Evolutionary conservation across 352 stramenopile genomes (phyloP).

Genomic region (Aphanomyces astaci): DNA sequence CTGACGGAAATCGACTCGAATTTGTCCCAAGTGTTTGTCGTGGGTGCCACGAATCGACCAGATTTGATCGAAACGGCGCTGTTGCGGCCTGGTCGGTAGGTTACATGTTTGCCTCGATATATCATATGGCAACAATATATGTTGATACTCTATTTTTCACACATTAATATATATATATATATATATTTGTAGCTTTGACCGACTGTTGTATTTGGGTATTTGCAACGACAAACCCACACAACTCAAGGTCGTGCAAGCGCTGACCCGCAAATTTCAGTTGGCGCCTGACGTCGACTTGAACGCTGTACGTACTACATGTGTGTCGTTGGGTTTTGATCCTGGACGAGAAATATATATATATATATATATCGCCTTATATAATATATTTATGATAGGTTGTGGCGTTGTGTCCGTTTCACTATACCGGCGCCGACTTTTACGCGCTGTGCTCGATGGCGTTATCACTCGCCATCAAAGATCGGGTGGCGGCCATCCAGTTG

Average conservation of each 20-base stretch:
- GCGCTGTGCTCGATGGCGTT: conserved; percentile 70
- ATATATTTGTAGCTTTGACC: conserved; percentile 52
- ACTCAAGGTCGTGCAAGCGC: conserved; percentile 73
- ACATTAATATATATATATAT: too few species aligned
- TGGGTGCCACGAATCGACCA: conserved; percentile 94
- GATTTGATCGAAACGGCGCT: conserved; percentile 94
- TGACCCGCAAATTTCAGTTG: conserved; percentile 73
- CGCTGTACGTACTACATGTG: conserved; percentile 8
- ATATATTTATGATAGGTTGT: conserved; percentile 32
- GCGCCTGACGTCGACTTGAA: conserved; percentile 50
- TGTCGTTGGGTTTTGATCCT: too few species aligned
- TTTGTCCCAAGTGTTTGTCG: conserved; percentile 87
- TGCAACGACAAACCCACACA: conserved; percentile 63
- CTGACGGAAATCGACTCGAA: conserved; percentile 90
- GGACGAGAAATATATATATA: too few species aligned
- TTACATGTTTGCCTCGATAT: background rate
- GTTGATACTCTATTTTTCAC: too few species aligned
- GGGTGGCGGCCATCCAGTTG: conserved; percentile 49
- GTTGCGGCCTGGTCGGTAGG: conserved; percentile 84
- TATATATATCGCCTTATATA: background rate
- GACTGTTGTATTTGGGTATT: conserved; percentile 76
- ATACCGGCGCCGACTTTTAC: conserved; percentile 81
- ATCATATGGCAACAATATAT: background rate
- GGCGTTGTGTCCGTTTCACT: conserved; percentile 53
- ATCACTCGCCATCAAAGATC: conserved; percentile 67